Base-by-base conservation (phyloP, 352 stramenopile genomes). In the Aphanomyces invadans region DNA sequence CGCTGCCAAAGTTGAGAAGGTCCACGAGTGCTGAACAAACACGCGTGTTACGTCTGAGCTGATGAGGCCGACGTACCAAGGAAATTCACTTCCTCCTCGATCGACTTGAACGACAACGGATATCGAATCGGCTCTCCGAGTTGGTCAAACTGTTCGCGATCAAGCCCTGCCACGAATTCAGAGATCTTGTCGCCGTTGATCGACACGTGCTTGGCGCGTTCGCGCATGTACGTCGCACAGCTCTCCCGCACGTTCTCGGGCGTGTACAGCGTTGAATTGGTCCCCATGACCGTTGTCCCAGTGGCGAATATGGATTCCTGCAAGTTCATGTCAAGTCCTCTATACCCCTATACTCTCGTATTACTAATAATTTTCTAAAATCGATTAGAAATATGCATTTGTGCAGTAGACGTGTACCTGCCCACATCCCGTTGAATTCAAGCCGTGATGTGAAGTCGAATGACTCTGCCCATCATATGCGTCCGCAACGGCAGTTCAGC, bases 1-100 rank as follows among this genome's bases (percentile, higher is more conserved):
- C 84, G 45, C 84, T 92, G 57, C 84, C 84, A 65, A 92, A 90
- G 72, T 88, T 89, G 38, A 92, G 71, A 52, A 92, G 57, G 23
- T 74, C 75, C 55, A 87, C 79, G n/a, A 92, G 48, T 31, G 74
- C 81, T 90, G 59, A 10, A 12, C 17, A n/a, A n/a, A n/a, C n/a
- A n/a, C n/a, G n/a, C n/a, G n/a, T n/a, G n/a, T n/a, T n/a, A n/a
- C n/a, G n/a, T n/a, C n/a, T n/a, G n/a, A n/a, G n/a, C n/a, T n/a
- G n/a, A n/a, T n/a, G n/a, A n/a, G n/a, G n/a, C n/a, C 11, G 9
- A 75, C 81, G 45, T 53, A 90, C 83, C 84, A 25, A 92, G 68
- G 59, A 92, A 92, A 63, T 88, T 87, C 66, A 89, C 66, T 71
- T 92, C 83, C 54, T 92, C 83, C 51, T 84, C 70, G 62, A 80